Evolutionary conservation across 2,329 filamentous ascomycete species (phyloP), one percentile per base, ranked within the genome.

Genomic region (Neonectria punicea): DNA sequence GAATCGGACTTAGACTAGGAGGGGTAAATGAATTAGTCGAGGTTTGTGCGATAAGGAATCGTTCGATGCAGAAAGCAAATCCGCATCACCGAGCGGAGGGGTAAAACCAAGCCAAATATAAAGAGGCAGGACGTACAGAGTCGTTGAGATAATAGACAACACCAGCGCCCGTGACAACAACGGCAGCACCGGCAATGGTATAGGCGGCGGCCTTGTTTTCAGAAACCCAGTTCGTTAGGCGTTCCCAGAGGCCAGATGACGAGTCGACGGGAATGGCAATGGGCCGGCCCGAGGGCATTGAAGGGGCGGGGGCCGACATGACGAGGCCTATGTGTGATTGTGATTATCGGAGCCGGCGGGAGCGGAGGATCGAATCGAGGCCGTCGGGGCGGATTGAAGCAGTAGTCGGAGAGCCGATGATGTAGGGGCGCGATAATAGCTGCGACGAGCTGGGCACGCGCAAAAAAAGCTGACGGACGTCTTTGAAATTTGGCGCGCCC

Each of bases 161-260:
- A 73, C 96, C 95, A 36, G 94, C 95, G 67, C 93, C 93, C 14
- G 93, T 96, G 61, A 97, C 92, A 47, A 98, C 93, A 53, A 97
- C 88, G 58, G 95, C 95, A 65, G 97, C 92, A 76, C 96, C 96
- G 61, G 95, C 96, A 81, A 98, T 93, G 72, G 96, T 98, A 82
- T 98, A 99, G 68, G 97, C 94, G 59, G 95, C 87, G 53, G 93
- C 92, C 85, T 98, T 98, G 84, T 99, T 94, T 79, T 98, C 95
- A 2, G 94, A 93, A 14, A 92, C 94, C 95, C 96, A 99, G 77
- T 85, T 90, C 71, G 94, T 92, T 81, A 98, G 85, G 75, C 94
- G 91, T 80, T 97, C 93, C 94, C 94, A 97, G 61, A 96, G 83
- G 51, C 92, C 91, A 65, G 90, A 88, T 67, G 91, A 87, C 70